Evolutionary conservation across 495 filamentous ascomycete species (phyloP), one percentile per base, ranked within the genome.

Genomic region (Hypoxylon fuscum): DNA sequence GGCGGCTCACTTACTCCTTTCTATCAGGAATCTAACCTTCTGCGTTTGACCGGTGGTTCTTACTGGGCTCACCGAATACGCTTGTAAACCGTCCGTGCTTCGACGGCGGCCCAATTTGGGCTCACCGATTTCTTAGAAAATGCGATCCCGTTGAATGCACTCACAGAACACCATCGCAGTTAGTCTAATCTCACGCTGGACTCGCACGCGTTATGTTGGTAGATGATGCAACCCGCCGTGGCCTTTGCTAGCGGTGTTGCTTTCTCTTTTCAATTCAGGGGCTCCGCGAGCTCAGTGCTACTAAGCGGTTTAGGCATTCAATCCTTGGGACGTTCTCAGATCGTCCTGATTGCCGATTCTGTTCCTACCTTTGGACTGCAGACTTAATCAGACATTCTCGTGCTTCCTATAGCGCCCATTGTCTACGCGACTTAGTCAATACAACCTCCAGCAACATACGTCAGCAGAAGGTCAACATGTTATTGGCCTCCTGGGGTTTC

Each of bases 291-390:
- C 25, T 58, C 3, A 34, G 47, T 14, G 31, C 44, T 12, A 34
- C 45, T 6, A 58, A 58, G 7, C 47, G 35, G 7, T 58, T 58
- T n/a, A 42, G 14, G n/a, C 55, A 58, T 23, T 58, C 55, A 18
- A 46, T 14, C 8, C 25, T 58, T 7, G 55, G 25, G 3, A 58
- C 55, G 3, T 58, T 49, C 35, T 44, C 44, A 9, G 18, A 32
- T 17, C 35, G 55, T 11, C 3, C 23, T 11, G 37, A 42, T 23
- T 58, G 55, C 25, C 34, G 18, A 23, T 58, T 58, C 18, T 58
- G 55, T 18, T 49, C 11, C 22, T 58, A 58, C 27, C 35, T 58
- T 8, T 58, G 55, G 55, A 58, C 41, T n/a, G 44, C 41, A 2
- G 55, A 58, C n/a, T 49, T 58, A 14, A 15, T 58, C 7, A 44